phyloP scores from a whole-genome alignment of 768 basidiomycete species.

The Leccinum olivaceopallidum region DNA sequence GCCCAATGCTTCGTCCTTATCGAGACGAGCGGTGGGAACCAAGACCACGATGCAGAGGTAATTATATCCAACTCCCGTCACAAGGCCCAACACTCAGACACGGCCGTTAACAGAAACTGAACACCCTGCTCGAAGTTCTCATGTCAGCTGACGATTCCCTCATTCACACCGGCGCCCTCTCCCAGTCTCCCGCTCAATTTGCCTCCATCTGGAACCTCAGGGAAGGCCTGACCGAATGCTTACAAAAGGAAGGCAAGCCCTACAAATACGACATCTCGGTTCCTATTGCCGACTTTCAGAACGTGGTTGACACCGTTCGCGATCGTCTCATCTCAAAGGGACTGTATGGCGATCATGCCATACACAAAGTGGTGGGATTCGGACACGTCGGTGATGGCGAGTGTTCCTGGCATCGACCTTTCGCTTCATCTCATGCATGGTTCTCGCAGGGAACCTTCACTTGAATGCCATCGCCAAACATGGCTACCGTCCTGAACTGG shows the following conservation, averaged over 20 bases:
- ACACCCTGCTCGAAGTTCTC: slow-evolving; percentile 72
- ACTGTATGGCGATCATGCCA: slow-evolving; percentile 66
- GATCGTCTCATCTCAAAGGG: slow-evolving; percentile 70
- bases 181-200: slow-evolving; percentile 90
- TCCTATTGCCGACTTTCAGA: slow-evolving; percentile 83
- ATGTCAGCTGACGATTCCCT: slow-evolving; percentile 71
- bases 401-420: slow-evolving; percentile 25
- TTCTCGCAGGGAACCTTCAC: slow-evolving; percentile 79
- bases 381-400: slow-evolving; percentile 96
- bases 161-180: slow-evolving; percentile 87
- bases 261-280: slow-evolving; percentile 98
- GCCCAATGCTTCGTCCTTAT: slow-evolving; percentile 89
- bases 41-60: slow-evolving; percentile 94
- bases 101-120: slow-evolving; percentile 70
- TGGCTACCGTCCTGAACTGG: slow-evolving; percentile 79
- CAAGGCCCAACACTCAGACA: neutral
- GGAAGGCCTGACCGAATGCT: slow-evolving; percentile 89
- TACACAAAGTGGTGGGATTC: slow-evolving; percentile 88
- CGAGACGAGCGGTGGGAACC: slow-evolving; percentile 91
- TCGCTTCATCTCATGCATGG: slow-evolving; percentile 1
- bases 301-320: slow-evolving; percentile 78
- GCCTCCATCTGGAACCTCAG: slow-evolving; percentile 88
- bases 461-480: slow-evolving; percentile 81
- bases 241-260: slow-evolving; percentile 89
- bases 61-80: slow-evolving; percentile 15